Evolutionary conservation across 352 stramenopile genomes (phyloP), one percentile per base, ranked within the genome.

Genomic region (Peronospora destructor): DNA sequence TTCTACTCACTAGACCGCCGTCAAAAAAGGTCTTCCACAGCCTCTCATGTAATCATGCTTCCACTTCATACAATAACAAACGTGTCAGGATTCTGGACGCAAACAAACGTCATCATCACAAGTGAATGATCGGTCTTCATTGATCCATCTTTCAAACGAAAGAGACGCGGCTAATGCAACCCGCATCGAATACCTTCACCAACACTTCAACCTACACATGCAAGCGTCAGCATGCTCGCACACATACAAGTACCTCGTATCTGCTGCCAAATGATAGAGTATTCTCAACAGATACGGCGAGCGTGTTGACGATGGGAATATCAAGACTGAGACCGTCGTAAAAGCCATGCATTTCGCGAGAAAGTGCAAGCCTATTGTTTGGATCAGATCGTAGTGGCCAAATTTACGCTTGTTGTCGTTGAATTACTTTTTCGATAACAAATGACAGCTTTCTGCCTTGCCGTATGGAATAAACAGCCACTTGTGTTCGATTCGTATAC

Each of bases 71-170:
- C 42, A 49, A 14, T 39, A 39, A 30, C 42, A 49, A 49, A 49
- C 17, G 26, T 37, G 11, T 43, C 29, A 36, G 49, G 39, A 43
- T 56, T 19, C 21, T 49, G 28, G 13, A 49, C 42, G 17, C 29
- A 28, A 30, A 49, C 42, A 49, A 49, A 49, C 17, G 28, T 56
- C 49, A 45, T 56, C 49, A 49, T 49, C 40, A 56, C 19, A 30
- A 56, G 39, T 21, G 39, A 39, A 45, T 56, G 32, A 35, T 45
- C 21, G 11, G 43, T 59, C 39, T 16, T 45, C 14, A 32, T 56
- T 49, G 49, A 50, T 49, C 40, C 32, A 25, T 49, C 48, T 45
- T 56, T 56, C 32, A 49, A 45, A 29, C 49, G 49, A 56, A 14
- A 44, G 40, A 49, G 45, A 41, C 40, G 9, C 40, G 32, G 34